Evolutionary conservation across 768 basidiomycete genomes (phyloP), one percentile per base, ranked within the genome.

Genomic region (Hirschioporus abietinus): DNA sequence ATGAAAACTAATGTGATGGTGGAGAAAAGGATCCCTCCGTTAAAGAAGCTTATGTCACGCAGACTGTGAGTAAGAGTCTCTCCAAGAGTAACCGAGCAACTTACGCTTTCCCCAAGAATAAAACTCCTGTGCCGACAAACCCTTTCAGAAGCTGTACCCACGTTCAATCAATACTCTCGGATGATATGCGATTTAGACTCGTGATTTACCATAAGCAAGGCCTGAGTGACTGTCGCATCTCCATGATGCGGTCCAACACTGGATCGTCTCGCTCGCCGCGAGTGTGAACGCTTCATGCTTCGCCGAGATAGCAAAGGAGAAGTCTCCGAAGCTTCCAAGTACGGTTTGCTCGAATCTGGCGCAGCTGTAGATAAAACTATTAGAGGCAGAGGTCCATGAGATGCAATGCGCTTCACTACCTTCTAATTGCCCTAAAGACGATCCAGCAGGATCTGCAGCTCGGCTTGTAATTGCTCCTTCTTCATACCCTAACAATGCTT

Each of bases 101-200:
- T 72, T 76, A 95, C 91, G 89, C 97, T 79, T 93, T 96, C 64
- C 95, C 97, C 27, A 99, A 84, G 80, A 99, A 99, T 36, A 99
- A 76, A 10, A 99, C 91, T 18, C 96, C 96, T 17, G 96, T 98
- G 24, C 96, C 96, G 61, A 99, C 88, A 72, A 99, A 99, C 0
- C 91, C 88, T 78, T 98, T 98, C 67, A 97, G 79, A 65, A 99
- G 78, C 93, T 96, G 70, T 12, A 52, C 8, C 8, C 30, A 68
- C 57, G 20, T 34, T n/a, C 35, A 35, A 64, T 27, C 25, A 65
- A 3, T 30, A 3, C 4, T 3, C 30, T 30, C 4, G 30, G 30
- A 30, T 30, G 8, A 30, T 8, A 30, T 30, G 30, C 30, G 8
- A 30, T 30, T 2, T 30, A 30, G 30, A 30, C 30, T 30, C 30